Conservation (phyloP, 2,329 filamentous ascomycete species). For the Mycosphaerella sp. region DNA sequence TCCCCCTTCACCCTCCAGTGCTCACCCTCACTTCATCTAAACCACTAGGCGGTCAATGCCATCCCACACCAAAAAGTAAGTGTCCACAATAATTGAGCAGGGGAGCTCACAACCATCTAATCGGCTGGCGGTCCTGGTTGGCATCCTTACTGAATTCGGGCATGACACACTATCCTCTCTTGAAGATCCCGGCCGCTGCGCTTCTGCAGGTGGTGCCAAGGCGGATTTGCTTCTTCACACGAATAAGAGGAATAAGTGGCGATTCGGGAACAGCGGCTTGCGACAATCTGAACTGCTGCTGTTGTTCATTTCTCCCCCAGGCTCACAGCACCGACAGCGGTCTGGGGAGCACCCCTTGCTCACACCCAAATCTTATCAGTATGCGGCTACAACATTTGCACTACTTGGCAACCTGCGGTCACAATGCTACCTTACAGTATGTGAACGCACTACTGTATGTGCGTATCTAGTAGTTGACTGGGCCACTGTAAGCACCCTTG, state of each 20-base stretch:
- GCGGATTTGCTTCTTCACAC: not conserved
- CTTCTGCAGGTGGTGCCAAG: conserved; percentile 2
- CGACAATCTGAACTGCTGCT: not conserved
- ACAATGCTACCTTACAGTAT: too few species aligned
- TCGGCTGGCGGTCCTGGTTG: conserved; percentile 7
- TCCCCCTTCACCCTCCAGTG: not conserved
- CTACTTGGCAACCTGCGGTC: not conserved
- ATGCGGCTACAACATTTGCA: conserved; percentile 8
- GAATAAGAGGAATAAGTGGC: not conserved
- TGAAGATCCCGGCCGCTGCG: conserved; percentile 5
- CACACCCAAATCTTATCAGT: conserved; percentile 10
- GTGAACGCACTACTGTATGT: not conserved
- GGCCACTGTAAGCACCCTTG: not conserved
- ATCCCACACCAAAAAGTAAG: conserved; percentile 2
- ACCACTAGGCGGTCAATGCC: conserved; percentile 9
- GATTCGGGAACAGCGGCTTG: conserved; percentile 1
- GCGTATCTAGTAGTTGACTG: not conserved
- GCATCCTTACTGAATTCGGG: conserved; percentile 4
- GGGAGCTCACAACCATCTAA: not conserved
- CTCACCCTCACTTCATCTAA: not conserved
- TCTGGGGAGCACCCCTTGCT: conserved; percentile 4
- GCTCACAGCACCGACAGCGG: not conserved
- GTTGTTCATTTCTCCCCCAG: too few species aligned
- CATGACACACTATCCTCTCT: conserved; percentile 11
- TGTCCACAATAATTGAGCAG: conserved; percentile 4